Percentiles rank a stretch among this genome's conserved stretches.
Conservation (phyloP, 192 early-diverging fungal genomes). For the Backusella australiensis region DNA sequence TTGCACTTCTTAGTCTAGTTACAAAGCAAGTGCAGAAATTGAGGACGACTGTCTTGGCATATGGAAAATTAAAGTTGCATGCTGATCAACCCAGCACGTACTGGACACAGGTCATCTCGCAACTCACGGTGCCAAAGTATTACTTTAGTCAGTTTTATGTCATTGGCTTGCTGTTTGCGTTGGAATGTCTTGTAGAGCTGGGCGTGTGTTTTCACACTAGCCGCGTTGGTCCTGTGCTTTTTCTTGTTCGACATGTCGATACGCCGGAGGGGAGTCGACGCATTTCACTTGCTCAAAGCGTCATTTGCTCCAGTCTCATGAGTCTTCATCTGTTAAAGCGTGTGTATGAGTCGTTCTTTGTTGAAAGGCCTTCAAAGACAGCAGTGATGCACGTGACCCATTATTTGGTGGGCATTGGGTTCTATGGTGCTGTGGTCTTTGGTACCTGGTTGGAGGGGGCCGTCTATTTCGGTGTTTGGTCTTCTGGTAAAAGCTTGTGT, state of each 20-base stretch:
- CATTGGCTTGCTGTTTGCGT: slow-evolving; percentile 33
- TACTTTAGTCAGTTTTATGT: slow-evolving; percentile 58
- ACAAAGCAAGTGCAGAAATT: slow-evolving; percentile 20
- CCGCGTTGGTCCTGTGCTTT: slow-evolving; percentile 2
- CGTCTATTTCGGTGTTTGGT: slow-evolving; percentile 32
- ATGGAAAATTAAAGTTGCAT: slow-evolving; percentile 30
- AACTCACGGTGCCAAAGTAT: slow-evolving; percentile 43
- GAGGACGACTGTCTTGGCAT: slow-evolving; percentile 29
- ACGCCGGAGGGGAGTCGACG: background rate
- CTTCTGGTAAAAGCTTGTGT: background rate
- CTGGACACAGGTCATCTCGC: background rate
- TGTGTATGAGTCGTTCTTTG: slow-evolving; percentile 44
- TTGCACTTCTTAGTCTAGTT: slow-evolving; percentile 10
- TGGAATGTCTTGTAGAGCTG: slow-evolving; percentile 26
- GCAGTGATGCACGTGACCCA: slow-evolving; percentile 62
- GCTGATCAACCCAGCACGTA: slow-evolving; percentile 17
- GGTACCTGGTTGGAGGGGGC: slow-evolving; percentile 50
- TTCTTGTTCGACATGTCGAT: slow-evolving; percentile 6
- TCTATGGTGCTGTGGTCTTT: slow-evolving; percentile 55
- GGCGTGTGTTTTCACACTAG: background rate
- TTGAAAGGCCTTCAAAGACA: slow-evolving; percentile 41
- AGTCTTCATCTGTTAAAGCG: slow-evolving; percentile 40
- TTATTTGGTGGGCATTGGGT: slow-evolving; percentile 61
- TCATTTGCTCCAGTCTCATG: slow-evolving; percentile 38
- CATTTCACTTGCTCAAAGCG: background rate